A percentile compares a stretch with the other conserved stretches of the same genome.
These are phyloP conservation scores for Podospora conica DNA, from an alignment of 495 filamentous ascomycete genomes.

Conservation along the genomic window DNA sequence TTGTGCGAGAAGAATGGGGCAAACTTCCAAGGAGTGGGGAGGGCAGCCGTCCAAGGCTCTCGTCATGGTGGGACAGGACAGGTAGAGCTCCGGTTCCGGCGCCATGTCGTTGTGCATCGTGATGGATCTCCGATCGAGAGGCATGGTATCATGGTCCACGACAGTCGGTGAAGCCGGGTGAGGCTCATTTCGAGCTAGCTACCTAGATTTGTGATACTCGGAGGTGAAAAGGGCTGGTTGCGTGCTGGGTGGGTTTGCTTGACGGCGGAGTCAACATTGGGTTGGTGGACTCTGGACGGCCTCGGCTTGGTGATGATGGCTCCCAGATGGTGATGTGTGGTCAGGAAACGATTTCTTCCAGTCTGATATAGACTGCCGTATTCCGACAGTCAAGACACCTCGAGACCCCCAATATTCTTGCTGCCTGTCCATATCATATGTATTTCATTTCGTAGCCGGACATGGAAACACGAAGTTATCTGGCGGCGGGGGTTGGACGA, in stretches of 20 bases:
- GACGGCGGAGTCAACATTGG: neutral
- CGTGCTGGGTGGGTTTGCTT: neutral
- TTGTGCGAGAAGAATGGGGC: neutral
- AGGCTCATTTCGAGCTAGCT: neutral
- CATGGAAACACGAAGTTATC: neutral
- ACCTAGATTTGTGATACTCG: neutral
- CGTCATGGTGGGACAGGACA: neutral
- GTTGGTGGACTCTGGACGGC: neutral
- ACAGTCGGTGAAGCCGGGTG: neutral
- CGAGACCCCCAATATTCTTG: rapidly evolving
- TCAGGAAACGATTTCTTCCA: too few species aligned
- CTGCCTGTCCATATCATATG: neutral
- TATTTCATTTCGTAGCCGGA: neutral
- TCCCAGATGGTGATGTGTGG: too few species aligned
- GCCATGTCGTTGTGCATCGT: neutral
- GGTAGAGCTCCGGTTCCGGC: neutral
- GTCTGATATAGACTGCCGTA: neutral
- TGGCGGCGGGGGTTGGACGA: neutral
- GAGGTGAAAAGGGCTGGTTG: neutral
- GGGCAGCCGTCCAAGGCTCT: neutral
- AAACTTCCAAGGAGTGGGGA: neutral
- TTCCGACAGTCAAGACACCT: neutral
- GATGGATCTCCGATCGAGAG: neutral
- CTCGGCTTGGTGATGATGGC: neutral
- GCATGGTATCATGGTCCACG: neutral